Evolutionary conservation across 2,329 filamentous ascomycete genomes (phyloP), one percentile per base, ranked within the genome.

Genomic region (Drechslerella stenobrocha): DNA sequence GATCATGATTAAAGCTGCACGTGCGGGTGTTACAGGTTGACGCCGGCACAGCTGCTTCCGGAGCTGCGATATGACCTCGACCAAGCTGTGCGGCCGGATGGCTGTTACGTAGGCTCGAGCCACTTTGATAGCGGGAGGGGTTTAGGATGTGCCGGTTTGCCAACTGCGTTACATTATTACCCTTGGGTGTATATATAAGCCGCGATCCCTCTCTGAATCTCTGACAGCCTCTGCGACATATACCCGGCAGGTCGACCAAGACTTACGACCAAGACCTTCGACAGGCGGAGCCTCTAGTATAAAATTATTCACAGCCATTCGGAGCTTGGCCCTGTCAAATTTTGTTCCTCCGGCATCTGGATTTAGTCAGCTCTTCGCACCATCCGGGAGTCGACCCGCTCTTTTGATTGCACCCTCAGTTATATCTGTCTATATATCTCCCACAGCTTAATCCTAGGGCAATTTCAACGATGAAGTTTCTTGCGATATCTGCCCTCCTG

Each of bases 11-110:
- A 30, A 44, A 52, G 3, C 60, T 53, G 60, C 60, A 65, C 60
- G 60, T 65, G 60, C 52, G 37, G 26, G 24, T 65, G 60, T 65
- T 65, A 58, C 60, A 65, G 15, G 34, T 65, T 52, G 47, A 65
- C 18, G 23, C 60, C 60, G 60, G 60, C 60, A 53, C 55, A 65
- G 48, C 60, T 58, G 9, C 58, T 65, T 52, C 60, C 60, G 60
- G 60, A 58, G 47, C 60, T 52, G 56, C 45, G 59, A 23, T 11
- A 42, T 11, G 11, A n/a, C n/a, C 34, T 48, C 32, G 32, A 23
- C 22, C 24, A 20, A 40, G 7, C 26, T n/a, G 9, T 40, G 26
- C 15, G 26, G 2, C 46, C 40, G 52, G 35, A 47, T 4, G 9
- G 37, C 20, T 24, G 35, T 56, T 64, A 48, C 45, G 51, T 50